These are phyloP conservation scores for Clitopilus hobsonii DNA, from an alignment of 768 basidiomycete genomes.

Conservation along the genomic window DNA sequence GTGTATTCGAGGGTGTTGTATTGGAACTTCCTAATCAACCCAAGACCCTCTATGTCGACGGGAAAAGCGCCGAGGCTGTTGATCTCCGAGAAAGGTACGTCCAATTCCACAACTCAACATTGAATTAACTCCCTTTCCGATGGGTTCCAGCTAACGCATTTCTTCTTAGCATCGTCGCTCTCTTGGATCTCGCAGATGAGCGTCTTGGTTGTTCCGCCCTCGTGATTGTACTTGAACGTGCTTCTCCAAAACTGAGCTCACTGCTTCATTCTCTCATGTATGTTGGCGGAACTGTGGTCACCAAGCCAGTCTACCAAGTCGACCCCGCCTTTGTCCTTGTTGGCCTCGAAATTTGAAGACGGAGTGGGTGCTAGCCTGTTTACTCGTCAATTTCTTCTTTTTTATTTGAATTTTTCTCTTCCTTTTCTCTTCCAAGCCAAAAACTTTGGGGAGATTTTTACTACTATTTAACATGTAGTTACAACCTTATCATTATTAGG, in stretches of 20 bases:
- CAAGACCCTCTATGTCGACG: slow-evolving; percentile 81
- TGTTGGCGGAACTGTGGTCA: slow-evolving; percentile 82
- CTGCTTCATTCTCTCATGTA: slow-evolving; percentile 90
- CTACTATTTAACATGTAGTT: not conserved
- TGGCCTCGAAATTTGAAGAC: slow-evolving; percentile 69
- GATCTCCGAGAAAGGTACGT: slow-evolving; percentile 78
- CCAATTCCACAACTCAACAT: not conserved
- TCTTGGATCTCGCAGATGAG: slow-evolving; percentile 87
- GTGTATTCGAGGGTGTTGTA: slow-evolving; percentile 73
- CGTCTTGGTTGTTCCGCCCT: slow-evolving; percentile 72
- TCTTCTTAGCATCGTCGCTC: slow-evolving; percentile 65
- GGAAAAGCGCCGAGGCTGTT: slow-evolving; percentile 75
- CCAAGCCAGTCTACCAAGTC: slow-evolving; percentile 72
- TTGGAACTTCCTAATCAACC: slow-evolving; percentile 65
- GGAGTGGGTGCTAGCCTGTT: slow-evolving; percentile 8
- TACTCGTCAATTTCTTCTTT: not conserved
- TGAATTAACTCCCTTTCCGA: not conserved
- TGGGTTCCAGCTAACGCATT: slow-evolving; percentile 4
- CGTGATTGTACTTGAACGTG: slow-evolving; percentile 75
- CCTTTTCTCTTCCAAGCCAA: not conserved
- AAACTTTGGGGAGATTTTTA: not conserved
- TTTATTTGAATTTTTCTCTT: not conserved
- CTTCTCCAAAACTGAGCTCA: slow-evolving; percentile 64
- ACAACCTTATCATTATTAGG: not conserved
- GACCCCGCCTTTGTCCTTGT: slow-evolving; percentile 79